phyloP scores from a whole-genome alignment of 768 basidiomycete species.

The Lactarius hatsudake region DNA sequence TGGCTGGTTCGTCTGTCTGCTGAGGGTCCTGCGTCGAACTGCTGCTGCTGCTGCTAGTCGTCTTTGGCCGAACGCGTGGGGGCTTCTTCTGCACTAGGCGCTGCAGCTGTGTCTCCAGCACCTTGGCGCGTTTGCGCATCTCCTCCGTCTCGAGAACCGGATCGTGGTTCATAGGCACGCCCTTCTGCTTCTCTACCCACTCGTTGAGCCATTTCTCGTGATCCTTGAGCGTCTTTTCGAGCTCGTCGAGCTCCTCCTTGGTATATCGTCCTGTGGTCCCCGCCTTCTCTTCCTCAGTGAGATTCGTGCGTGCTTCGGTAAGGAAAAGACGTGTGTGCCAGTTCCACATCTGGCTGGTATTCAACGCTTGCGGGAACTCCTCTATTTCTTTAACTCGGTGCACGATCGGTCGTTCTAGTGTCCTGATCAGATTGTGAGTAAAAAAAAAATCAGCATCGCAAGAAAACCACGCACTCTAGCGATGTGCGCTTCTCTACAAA shows the following conservation, averaged over 20 bases:
- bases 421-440: slow-evolving; percentile 40
- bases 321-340: slow-evolving; percentile 89
- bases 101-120: slow-evolving; percentile 71
- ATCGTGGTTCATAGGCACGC: slow-evolving; percentile 68
- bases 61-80: slow-evolving; percentile 60
- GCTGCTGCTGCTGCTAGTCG: slow-evolving; percentile 22
- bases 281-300: slow-evolving; percentile 59
- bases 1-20: slow-evolving; percentile 11
- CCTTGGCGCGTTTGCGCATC: slow-evolving; percentile 80
- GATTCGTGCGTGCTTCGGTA: slow-evolving; percentile 68
- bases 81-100: slow-evolving; percentile 65
- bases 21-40: slow-evolving; percentile 31
- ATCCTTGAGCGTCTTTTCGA: slow-evolving; percentile 74
- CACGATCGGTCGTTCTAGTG: slow-evolving; percentile 76
- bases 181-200: slow-evolving; percentile 80
- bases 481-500: slow-evolving; percentile 72
- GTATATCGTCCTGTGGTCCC: slow-evolving; percentile 80
- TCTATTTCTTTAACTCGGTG: slow-evolving; percentile 88
- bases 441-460: slow-evolving; percentile 4
- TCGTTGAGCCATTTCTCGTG: slow-evolving; percentile 83
- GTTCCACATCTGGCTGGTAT: slow-evolving; percentile 83
- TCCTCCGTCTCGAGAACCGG: slow-evolving; percentile 85
- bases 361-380: slow-evolving; percentile 78
- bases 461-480: slow-evolving; percentile 68
- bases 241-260: slow-evolving; percentile 72